These are phyloP conservation scores for Yamadazyma membranifaciens DNA, from an alignment of 1,139 yeast genomes.

Conservation along the genomic window DNA sequence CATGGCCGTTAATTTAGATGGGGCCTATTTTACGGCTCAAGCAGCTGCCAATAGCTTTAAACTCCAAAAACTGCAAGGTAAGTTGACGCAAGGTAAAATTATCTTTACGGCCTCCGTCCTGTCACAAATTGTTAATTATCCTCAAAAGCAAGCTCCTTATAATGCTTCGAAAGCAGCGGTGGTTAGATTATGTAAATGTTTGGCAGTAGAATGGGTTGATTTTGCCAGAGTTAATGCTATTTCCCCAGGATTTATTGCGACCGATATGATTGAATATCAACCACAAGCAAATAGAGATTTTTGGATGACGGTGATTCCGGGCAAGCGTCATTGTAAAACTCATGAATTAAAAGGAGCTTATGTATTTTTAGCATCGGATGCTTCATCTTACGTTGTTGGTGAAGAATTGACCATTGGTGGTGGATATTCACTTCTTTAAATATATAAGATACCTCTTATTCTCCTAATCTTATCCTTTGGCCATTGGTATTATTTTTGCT, in stretches of 20 bases:
- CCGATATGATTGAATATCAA: slow-evolving; percentile 52
- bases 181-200: slow-evolving; percentile 47
- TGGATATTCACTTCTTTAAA: slow-evolving; percentile 36
- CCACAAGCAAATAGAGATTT: slow-evolving; percentile 28
- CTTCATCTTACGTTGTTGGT: slow-evolving; percentile 54
- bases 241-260: slow-evolving; percentile 55
- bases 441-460: background rate
- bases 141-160: slow-evolving; percentile 55
- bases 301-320: slow-evolving; percentile 47
- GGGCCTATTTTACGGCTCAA: slow-evolving; percentile 59
- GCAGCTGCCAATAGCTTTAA: slow-evolving; percentile 50
- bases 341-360: slow-evolving; percentile 57
- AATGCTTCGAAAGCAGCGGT: slow-evolving; percentile 59
- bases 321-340: slow-evolving; percentile 50
- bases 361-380: slow-evolving; percentile 48
- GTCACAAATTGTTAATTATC: slow-evolving; percentile 53
- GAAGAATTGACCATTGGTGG: slow-evolving; percentile 57
- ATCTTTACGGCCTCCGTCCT: slow-evolving; percentile 64
- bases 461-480: background rate
- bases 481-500: background rate
- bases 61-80: slow-evolving; percentile 33
- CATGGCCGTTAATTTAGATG: slow-evolving; percentile 63
- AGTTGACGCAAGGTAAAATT: slow-evolving; percentile 40
- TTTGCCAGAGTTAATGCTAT: slow-evolving; percentile 56
- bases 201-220: slow-evolving; percentile 55